Percentiles rank a stretch among this genome's conserved stretches.
Conservation (phyloP, 2,329 filamentous ascomycete species). For the Exophiala oligosperma region DNA sequence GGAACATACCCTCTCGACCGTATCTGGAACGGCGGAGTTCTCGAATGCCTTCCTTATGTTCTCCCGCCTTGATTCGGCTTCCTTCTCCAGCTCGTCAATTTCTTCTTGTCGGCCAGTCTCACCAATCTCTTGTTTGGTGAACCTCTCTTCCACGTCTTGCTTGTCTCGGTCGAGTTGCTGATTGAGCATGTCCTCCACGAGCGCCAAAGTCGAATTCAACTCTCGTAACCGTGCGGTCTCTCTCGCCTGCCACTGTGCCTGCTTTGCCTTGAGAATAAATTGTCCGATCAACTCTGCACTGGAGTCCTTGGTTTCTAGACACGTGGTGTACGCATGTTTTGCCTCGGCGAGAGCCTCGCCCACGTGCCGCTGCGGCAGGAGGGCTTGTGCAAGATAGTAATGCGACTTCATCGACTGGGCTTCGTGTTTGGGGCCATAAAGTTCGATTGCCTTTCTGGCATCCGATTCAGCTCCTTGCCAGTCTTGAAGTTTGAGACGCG, state of each 20-base stretch:
- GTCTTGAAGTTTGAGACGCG: constrained; percentile 69
- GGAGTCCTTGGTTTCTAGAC: constrained; percentile 62
- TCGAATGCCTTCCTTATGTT: constrained; percentile 47
- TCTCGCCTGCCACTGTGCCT: constrained; percentile 76
- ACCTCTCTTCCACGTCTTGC: constrained; percentile 36
- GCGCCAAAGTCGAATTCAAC: constrained; percentile 43
- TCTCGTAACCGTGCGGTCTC: constrained; percentile 56
- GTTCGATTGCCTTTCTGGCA: constrained; percentile 70
- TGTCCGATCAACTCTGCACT: constrained; percentile 70
- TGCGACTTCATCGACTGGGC: constrained; percentile 74
- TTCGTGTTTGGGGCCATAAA: constrained; percentile 50
- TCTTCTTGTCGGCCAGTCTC: constrained; percentile 70
- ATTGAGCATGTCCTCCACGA: constrained; percentile 43
- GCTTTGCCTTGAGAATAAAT: constrained; percentile 77
- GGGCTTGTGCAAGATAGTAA: constrained; percentile 80
- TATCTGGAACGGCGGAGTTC: constrained; percentile 41
- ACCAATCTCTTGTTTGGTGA: constrained; percentile 46
- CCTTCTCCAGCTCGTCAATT: constrained; percentile 57
- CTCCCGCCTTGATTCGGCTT: constrained; percentile 48
- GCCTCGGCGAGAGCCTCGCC: constrained; percentile 72
- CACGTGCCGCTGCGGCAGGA: constrained; percentile 70
- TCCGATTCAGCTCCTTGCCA: constrained; percentile 77
- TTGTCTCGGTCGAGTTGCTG: constrained; percentile 41
- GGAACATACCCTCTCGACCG: constrained; percentile 41
- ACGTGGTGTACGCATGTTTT: constrained; percentile 70